These are phyloP conservation scores for Suillus discolor DNA, from an alignment of 768 basidiomycete genomes.

Conservation along the genomic window DNA sequence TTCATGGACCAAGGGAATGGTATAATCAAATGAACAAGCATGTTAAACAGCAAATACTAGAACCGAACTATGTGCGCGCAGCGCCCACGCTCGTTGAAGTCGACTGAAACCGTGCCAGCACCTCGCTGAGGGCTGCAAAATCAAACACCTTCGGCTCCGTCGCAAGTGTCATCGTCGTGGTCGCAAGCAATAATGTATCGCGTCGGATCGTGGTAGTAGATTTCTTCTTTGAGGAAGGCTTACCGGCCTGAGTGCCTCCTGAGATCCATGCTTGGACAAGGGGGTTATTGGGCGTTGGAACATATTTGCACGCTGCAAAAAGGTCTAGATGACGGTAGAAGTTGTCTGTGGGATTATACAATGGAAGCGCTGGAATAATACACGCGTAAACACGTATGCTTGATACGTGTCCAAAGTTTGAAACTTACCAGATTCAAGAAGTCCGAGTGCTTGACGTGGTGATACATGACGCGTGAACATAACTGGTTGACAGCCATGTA, in stretches of 20 bases:
- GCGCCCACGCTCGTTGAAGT: constrained; percentile 7
- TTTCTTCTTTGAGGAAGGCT: constrained; percentile 16
- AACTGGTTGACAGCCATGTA: constrained; percentile 35
- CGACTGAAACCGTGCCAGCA: constrained; percentile 28
- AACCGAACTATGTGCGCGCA: background rate
- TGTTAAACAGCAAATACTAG: background rate
- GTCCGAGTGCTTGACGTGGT: constrained; percentile 39
- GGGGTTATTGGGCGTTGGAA: constrained; percentile 43
- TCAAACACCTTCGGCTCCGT: constrained; percentile 23
- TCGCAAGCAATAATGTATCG: constrained; percentile 15
- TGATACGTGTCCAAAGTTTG: background rate
- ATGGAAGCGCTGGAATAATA: constrained; percentile 44
- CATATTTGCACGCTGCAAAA: constrained; percentile 44
- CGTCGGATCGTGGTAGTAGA: constrained; percentile 9
- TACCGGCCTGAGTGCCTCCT: constrained; percentile 22
- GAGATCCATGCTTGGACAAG: constrained; percentile 41
- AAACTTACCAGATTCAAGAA: constrained; percentile 47
- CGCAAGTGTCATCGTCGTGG: constrained; percentile 14
- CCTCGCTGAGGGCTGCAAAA: constrained; percentile 25
- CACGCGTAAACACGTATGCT: background rate
- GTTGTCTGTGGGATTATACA: constrained; percentile 51
- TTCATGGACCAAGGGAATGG: too few relatives aligned
- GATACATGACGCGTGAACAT: constrained; percentile 46
- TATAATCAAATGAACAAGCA: background rate
- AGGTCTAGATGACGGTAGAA: constrained; percentile 51